Conservation (phyloP, 192 early-diverging fungal genomes). For the Podila minutissima region DNA sequence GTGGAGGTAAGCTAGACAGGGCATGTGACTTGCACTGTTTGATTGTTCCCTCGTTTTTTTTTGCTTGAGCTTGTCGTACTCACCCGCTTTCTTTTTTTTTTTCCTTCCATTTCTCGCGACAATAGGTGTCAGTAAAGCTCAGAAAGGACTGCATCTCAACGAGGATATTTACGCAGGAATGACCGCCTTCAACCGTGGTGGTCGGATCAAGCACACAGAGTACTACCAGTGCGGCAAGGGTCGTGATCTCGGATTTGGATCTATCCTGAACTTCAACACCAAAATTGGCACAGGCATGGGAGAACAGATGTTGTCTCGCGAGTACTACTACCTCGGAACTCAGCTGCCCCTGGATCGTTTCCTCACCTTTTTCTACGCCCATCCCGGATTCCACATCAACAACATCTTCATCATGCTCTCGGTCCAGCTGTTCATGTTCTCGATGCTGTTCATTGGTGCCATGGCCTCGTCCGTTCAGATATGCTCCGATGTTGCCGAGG, state of each 20-base stretch:
- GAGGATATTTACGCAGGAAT: constrained; percentile 92
- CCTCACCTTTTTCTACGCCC: constrained; percentile 86
- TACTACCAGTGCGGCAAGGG: constrained; percentile 92
- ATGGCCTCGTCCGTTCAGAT: constrained; percentile 64
- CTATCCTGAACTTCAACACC: constrained; percentile 84
- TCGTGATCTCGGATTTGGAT: constrained; percentile 85
- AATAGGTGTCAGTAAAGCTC: constrained; percentile 78
- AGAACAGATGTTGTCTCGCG: constrained; percentile 86
- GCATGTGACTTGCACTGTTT: neutral
- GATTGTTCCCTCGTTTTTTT: neutral
- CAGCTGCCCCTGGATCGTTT: constrained; percentile 83
- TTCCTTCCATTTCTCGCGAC: neutral
- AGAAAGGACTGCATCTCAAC: constrained; percentile 86
- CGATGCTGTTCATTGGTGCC: constrained; percentile 73
- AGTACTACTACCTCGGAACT: constrained; percentile 86
- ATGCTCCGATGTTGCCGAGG: constrained; percentile 63
- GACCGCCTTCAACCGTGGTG: constrained; percentile 83
- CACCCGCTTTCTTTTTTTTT: neutral
- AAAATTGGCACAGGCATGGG: constrained; percentile 91
- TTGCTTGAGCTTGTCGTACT: neutral
- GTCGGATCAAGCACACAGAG: constrained; percentile 85
- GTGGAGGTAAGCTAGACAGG: constrained; percentile 57
- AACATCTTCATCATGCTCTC: constrained; percentile 85
- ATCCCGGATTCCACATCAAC: constrained; percentile 87
- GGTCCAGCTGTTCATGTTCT: constrained; percentile 80